Conservation (phyloP, 1,284 basidiomycete species). For the Sphaerobolus stellatus region DNA sequence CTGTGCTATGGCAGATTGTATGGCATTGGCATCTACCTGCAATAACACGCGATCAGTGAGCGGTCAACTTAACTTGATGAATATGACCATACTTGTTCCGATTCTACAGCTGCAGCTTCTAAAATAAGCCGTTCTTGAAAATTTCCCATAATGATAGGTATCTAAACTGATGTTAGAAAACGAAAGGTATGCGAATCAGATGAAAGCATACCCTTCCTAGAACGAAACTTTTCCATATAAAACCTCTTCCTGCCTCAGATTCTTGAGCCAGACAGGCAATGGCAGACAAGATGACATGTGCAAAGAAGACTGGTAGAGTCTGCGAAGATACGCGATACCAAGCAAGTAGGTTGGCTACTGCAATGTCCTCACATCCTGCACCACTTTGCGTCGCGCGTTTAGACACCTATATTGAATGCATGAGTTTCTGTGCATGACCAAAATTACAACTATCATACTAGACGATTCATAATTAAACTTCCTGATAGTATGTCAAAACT, state of each 20-base stretch:
- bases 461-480: constrained; percentile 54
- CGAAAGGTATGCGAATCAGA: neutral
- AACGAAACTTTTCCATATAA: constrained; percentile 70
- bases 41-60: neutral
- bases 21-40: constrained; percentile 47
- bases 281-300: constrained; percentile 61
- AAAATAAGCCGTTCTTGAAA: constrained; percentile 55
- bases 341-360: constrained; percentile 56
- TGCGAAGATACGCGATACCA: constrained; percentile 64
- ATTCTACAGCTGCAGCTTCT: constrained; percentile 48
- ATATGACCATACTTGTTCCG: constrained; percentile 53
- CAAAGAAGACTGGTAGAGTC: constrained; percentile 65
- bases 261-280: constrained; percentile 57
- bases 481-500: constrained; percentile 65
- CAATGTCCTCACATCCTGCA: constrained; percentile 54
- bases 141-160: constrained; percentile 54
- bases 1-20: constrained; percentile 53
- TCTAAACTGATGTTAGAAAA: constrained; percentile 36
- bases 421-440: neutral
- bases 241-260: constrained; percentile 32
- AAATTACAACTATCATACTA: constrained; percentile 43
- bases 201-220: constrained; percentile 56
- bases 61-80: constrained; percentile 1
- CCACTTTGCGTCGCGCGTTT: constrained; percentile 61
- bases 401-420: constrained; percentile 44